phyloP scores from a whole-genome alignment of 2,329 filamentous ascomycete genomes.

The Penicillium sclerotigenum region DNA sequence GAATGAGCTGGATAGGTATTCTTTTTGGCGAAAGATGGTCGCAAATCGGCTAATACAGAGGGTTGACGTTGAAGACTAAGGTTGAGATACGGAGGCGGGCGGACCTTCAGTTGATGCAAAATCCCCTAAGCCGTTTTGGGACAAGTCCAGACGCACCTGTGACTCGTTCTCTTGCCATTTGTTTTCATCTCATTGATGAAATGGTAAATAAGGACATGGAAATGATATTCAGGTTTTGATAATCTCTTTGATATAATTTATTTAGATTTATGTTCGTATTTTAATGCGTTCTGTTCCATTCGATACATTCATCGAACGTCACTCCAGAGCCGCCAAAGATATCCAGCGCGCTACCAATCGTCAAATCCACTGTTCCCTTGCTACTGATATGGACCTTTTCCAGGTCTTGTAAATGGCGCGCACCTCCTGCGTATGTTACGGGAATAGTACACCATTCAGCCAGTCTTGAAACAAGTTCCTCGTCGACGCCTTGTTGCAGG shows the following conservation, averaged over 20 bases:
- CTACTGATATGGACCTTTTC: constrained; percentile 78
- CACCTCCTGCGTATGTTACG: constrained; percentile 96
- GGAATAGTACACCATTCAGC: constrained; percentile 86
- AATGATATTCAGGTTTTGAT: neutral
- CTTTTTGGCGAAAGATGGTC: neutral
- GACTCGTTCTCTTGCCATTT: no score
- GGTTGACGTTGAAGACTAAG: constrained; percentile 12
- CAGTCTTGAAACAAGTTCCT: constrained; percentile 71
- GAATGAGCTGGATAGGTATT: neutral
- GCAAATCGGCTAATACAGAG: constrained; percentile 5
- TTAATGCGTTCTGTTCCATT: constrained; percentile 66
- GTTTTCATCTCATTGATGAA: neutral
- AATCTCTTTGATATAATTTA: neutral
- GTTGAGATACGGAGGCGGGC: constrained; percentile 25
- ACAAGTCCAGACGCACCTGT: constrained; percentile 5
- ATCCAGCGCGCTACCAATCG: constrained; percentile 93
- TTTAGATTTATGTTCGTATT: constrained; percentile 62
- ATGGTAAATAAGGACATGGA: neutral
- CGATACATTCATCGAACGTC: constrained; percentile 81
- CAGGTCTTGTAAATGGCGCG: constrained; percentile 74
- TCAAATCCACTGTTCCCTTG: constrained; percentile 79
- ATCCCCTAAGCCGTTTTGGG: constrained; percentile 27
- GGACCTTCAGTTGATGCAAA: constrained; percentile 13
- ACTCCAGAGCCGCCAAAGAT: constrained; percentile 90
- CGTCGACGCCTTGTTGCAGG: constrained; percentile 85